Evolutionary conservation across 1,284 basidiomycete genomes (phyloP), one percentile per base, ranked within the genome.

Genomic region (Cryptococcus sp.): DNA sequence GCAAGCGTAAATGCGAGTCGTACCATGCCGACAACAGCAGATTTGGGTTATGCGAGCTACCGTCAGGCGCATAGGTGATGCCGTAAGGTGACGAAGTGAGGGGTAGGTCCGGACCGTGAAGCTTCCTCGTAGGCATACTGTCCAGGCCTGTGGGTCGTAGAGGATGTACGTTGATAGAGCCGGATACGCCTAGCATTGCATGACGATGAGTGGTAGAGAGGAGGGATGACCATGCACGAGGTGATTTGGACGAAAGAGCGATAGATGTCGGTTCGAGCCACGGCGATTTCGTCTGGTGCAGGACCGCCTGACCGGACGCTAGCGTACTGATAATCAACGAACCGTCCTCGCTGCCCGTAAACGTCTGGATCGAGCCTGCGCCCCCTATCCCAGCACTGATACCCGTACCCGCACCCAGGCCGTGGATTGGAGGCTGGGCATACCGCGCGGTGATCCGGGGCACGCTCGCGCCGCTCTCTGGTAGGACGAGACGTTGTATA

Each of bases 1-100:
- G 72, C 16, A 79, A 17, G 16, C 78, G 71, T 17, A 75, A 66
- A 38, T 68, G 58, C 10, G 74, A 74, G 62, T 79, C 78, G 64
- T 72, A 77, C 78, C 78, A 79, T 47, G 75, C 74, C 6, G 68
- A 68, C 46, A 40, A 60, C 49, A 31, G 65, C 62, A 39, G 5
- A 65, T 64, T 17, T 60, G 58, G 19, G 41, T 62, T 50, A 71
- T 58, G 50, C 6, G 40, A 31, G 6, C 55, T 54, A 3, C 46
- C 39, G 20, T 17, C 27, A 42, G 59, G 38, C 20, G 62, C 56
- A 16, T 61, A 51, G 19, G 50, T 53, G n/a, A 64, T 55, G 23
- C 61, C 62, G 58, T 76, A 76, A 8, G 74, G 64, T 19, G 70
- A 69, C 15, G 70, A 71, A n/a, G 59, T 56, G 6, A 53, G 39